Base-by-base conservation (phyloP, 306 rosid species). In the Comarum palustre region DNA sequence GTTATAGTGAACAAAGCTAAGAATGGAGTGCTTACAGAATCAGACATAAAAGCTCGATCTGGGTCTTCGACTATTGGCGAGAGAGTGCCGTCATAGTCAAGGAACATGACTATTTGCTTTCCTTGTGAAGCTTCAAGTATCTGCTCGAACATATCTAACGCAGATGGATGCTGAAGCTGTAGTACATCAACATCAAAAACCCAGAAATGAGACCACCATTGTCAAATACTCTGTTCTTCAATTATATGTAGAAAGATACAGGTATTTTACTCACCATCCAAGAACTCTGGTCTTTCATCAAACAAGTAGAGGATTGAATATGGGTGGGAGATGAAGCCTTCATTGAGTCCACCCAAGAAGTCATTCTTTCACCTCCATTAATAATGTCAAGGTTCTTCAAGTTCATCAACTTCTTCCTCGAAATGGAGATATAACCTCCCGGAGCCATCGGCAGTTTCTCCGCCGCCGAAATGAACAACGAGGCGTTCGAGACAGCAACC, bases 61-160 rank as follows among this genome's bases (percentile, higher is more conserved):
- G 98, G 98, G 74, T 93, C 87, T 8, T 89, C 90, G 0, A 93
- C 98, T 36, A 93, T 93, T 2, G 98, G 98, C 0, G 98, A 91
- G 43, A 93, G 86, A 0, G 98, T 93, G 34, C 98, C 98, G 58
- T 93, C 98, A 3, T 93, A 93, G 75, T 93, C 98, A 32, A 93
- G 62, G 39, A 93, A 93, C 96, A 93, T 86, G 5, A 91, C 97
- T 3, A 93, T 89, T 67, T 87, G 90, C 65, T 91, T 93, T 8
- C 97, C 98, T 54, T 79, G 82, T 0, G 98, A 85, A 29, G 91
- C 97, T 45, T 87, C 92, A 51, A 85, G 80, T 4, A 93, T 91
- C 45, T 91, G 83, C 39, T 86, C 88, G 64, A 93, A 93, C 94
- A 81, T 91, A 75, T 87, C 92, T 80, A 93, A 72, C 51, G 98